Percentiles rank a stretch among this genome's conserved stretches.
Conservation (phyloP, 441 rosid genomes). For the Theobroma grandiflorum region DNA sequence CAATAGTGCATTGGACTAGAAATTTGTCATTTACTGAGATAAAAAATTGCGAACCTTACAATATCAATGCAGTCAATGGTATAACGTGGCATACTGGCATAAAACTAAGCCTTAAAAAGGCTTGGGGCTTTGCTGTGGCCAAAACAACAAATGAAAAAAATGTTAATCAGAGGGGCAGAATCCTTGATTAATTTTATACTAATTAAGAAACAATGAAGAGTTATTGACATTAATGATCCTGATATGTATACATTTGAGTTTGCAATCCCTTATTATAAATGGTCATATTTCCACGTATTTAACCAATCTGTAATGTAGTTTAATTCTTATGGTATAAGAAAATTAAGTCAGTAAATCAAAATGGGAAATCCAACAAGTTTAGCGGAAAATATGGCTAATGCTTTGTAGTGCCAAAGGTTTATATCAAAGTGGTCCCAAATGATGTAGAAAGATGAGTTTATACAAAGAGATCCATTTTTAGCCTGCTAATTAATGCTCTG, state of each 20-base stretch:
- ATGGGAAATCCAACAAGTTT: conserved; percentile 3
- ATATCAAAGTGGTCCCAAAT: conserved; percentile 24
- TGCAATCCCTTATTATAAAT: not conserved
- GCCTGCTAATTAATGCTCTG: conserved; percentile 21
- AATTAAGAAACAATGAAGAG: not conserved
- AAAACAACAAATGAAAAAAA: not conserved
- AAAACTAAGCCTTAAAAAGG: not conserved
- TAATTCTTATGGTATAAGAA: not conserved
- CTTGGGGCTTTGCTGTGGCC: not conserved
- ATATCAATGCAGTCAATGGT: conserved; percentile 10
- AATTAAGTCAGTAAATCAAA: not conserved
- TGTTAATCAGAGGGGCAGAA: not conserved
- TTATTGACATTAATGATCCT: not conserved
- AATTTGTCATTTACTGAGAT: not conserved
- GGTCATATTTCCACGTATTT: not conserved
- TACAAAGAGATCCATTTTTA: conserved; percentile 10
- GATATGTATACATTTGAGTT: not conserved
- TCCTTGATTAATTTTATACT: not conserved
- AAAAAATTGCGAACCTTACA: not conserved
- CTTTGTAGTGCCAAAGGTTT: not conserved
- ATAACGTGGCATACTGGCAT: conserved; percentile 5
- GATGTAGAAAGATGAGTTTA: conserved; percentile 8
- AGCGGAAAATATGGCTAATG: not conserved
- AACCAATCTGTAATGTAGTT: not conserved
- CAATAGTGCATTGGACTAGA: not conserved